Evolutionary conservation across 164 flowering plant species (phyloP), one percentile per base, ranked within the genome.

Genomic region (Houttuynia cordata): DNA sequence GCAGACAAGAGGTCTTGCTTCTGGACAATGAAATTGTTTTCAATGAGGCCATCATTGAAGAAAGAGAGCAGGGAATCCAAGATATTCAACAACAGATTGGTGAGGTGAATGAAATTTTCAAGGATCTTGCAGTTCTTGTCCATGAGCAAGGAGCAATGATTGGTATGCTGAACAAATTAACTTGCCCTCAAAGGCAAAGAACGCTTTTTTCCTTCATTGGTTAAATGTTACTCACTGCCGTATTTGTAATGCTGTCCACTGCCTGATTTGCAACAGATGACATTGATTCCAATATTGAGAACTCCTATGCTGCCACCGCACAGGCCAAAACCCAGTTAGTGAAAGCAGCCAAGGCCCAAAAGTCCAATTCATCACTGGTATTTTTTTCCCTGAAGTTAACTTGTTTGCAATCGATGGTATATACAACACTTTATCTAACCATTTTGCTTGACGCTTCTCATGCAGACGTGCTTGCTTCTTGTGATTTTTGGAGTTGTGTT

Each of bases 281-380:
- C 60, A 86, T 88, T 23, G 83, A 83, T 30, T 79, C 90, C 56
- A 78, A 88, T 62, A 70, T 88, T 51, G 94, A 86, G 61, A 67
- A 63, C 64, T 71, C 97, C 18, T 70, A 77, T 41, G 85, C 83
- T 52, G 92, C 94, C 51, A 86, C 94, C 55, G 73, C 74, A 55
- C 89, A 85, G 69, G 97, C 75, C 25, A 88, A 76, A 64, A 57
- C 91, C 41, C 95, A 92, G 34, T 91, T 92, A 51, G 80, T 49
- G 20, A 87, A 87, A 80, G 98, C 98, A 24, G 61, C 96, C 50
- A 91, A 88, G 76, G 85, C 87, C 19, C 98, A 88, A 81, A 83
- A 65, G 78, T 81, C 91, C 51, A 86, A 83, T 70, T 86, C 96
- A 22, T 91, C 97, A 67, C 74, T 88, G 91, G 97, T 88, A 80